A percentile compares a stretch with the other conserved stretches of the same genome.
These are phyloP conservation scores for Candida stauntonica DNA, from an alignment of 805 yeast genomes.

Conservation along the genomic window DNA sequence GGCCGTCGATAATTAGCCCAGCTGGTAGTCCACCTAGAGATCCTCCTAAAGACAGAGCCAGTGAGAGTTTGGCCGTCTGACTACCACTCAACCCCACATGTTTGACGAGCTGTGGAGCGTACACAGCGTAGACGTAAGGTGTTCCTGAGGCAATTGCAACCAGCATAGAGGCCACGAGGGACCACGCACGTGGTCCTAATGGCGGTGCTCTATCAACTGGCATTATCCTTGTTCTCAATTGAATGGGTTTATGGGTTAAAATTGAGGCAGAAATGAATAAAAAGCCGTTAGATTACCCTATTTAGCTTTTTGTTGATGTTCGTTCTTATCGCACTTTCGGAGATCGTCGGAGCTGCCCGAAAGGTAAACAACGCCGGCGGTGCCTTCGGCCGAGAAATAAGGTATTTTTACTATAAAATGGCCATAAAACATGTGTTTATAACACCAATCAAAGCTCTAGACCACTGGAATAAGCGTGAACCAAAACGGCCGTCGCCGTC, in stretches of 20 bases:
- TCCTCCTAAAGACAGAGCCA: slow-evolving; percentile 59
- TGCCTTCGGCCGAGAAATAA: too few relatives aligned
- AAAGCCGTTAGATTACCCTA: too few relatives aligned
- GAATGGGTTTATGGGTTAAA: too few relatives aligned
- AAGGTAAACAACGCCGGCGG: slow-evolving; percentile 7
- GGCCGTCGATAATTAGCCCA: slow-evolving; percentile 60
- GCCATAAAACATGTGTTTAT: too few relatives aligned
- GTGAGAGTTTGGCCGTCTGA: slow-evolving; percentile 60
- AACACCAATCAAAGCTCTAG: too few relatives aligned
- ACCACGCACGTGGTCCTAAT: slow-evolving; percentile 8
- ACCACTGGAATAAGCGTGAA: slow-evolving; percentile 70
- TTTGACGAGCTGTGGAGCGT: slow-evolving; percentile 64
- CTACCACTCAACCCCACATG: slow-evolving; percentile 53
- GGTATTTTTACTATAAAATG: too few relatives aligned
- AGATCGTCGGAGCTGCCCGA: slow-evolving; percentile 1
- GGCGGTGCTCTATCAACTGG: slow-evolving; percentile 7
- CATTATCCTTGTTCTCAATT: slow-evolving; percentile 1
- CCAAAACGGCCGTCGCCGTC: slow-evolving; percentile 93
- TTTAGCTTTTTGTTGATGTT: too few relatives aligned
- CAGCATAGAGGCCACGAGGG: slow-evolving; percentile 28
- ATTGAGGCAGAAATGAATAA: too few relatives aligned
- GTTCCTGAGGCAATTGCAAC: slow-evolving; percentile 71
- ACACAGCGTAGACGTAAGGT: slow-evolving; percentile 70
- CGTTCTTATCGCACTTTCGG: slow-evolving; percentile 1
- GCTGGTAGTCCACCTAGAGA: slow-evolving; percentile 69